A percentile compares a stretch with the other conserved stretches of the same genome.
phyloP scores from a whole-genome alignment of 2,329 filamentous ascomycete species.

The Boeremia lycopersici region DNA sequence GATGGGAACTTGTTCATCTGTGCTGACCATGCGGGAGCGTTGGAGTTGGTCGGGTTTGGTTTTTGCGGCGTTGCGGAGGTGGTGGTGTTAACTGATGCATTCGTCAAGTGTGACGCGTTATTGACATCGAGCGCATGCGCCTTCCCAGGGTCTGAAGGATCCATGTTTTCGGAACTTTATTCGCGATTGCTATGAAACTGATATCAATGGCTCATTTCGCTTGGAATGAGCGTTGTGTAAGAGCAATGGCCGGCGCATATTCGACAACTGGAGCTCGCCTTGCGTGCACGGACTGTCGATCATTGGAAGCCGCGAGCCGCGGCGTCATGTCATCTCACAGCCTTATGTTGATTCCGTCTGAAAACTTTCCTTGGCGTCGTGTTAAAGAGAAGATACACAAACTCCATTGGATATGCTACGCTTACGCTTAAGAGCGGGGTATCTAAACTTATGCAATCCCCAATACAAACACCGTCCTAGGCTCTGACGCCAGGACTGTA shows the following conservation, averaged over 20 bases:
- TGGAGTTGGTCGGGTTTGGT: conserved; percentile 27
- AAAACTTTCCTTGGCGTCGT: background rate
- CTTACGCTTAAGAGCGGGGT: conserved; percentile 18
- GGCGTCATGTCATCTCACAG: conserved; percentile 1
- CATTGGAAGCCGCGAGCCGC: conserved; percentile 14
- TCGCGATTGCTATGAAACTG: conserved; percentile 21
- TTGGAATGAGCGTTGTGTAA: conserved; percentile 7
- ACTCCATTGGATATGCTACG: conserved; percentile 20
- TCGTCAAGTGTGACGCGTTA: conserved; percentile 21
- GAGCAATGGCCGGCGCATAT: conserved; percentile 9
- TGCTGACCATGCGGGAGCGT: conserved; percentile 34
- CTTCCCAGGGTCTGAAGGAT: conserved; percentile 17
- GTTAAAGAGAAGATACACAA: background rate
- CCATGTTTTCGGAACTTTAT: conserved; percentile 22
- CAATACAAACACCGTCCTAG: conserved; percentile 12
- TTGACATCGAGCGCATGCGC: conserved; percentile 21
- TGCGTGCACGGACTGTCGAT: conserved; percentile 13
- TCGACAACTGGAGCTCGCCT: conserved; percentile 9
- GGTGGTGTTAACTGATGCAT: conserved; percentile 26
- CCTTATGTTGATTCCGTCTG: background rate
- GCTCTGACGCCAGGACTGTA: conserved; percentile 1
- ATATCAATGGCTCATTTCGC: conserved; percentile 13
- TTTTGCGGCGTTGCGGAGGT: conserved; percentile 31
- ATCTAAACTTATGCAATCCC: conserved; percentile 14
- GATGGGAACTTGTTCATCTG: conserved; percentile 33